These are phyloP conservation scores for Logfia minima DNA, from an alignment of 129 eudicot species.

Conservation along the genomic window DNA sequence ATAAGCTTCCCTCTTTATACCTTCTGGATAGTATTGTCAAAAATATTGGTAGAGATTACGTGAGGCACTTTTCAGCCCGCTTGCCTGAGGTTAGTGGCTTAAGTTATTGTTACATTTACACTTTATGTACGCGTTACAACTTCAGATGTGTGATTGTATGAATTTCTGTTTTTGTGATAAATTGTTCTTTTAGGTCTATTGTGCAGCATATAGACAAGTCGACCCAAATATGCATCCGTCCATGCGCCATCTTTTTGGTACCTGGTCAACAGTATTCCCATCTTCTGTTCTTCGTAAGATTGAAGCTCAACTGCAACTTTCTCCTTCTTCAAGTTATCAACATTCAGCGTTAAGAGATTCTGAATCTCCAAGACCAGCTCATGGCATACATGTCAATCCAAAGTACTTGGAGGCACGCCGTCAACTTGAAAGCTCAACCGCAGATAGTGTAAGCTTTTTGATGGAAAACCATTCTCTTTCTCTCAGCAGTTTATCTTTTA, in stretches of 20 bases:
- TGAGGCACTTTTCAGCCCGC: slow-evolving; percentile 68
- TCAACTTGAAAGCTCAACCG: slow-evolving; percentile 55
- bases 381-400: slow-evolving; percentile 98
- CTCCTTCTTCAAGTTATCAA: slow-evolving; percentile 49
- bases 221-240: slow-evolving; percentile 74
- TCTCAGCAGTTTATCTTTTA: slow-evolving; percentile 22
- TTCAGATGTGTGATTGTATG: slow-evolving; percentile 4
- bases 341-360: slow-evolving; percentile 63
- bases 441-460: slow-evolving; percentile 59
- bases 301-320: slow-evolving; percentile 58
- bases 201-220: slow-evolving; percentile 77
- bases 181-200: slow-evolving; percentile 58
- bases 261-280: slow-evolving; percentile 91
- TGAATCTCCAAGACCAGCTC: slow-evolving; percentile 90
- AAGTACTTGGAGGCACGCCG: slow-evolving; percentile 86
- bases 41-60: slow-evolving; percentile 84
- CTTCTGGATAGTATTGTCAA: slow-evolving; percentile 97
- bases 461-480: slow-evolving; percentile 23
- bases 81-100: slow-evolving; percentile 76
- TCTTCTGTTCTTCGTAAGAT: slow-evolving; percentile 69
- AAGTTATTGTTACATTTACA: neutral
- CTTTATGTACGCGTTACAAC: neutral
- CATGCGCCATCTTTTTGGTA: slow-evolving; percentile 91
- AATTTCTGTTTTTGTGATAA: slow-evolving; percentile 1
- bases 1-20: slow-evolving; percentile 83